Base-by-base conservation (phyloP, 2,329 filamentous ascomycete genomes). In the Ambrosiella cleistominuta region DNA sequence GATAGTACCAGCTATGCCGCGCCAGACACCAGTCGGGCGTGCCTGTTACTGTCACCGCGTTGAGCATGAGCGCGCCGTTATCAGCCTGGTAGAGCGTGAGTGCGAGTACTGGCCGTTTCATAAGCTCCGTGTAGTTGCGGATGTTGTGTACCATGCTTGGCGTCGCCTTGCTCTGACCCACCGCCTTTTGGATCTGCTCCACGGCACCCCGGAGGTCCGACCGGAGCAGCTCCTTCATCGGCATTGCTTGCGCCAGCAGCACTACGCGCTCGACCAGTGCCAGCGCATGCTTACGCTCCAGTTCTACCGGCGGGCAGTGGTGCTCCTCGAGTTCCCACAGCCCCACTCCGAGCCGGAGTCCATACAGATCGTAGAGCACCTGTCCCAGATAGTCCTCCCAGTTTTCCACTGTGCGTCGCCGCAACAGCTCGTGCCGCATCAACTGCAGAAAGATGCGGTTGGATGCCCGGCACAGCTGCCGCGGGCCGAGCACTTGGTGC, bases 391-490 rank as follows among this genome's bases (percentile, higher is more conserved):
- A 90, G 63, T 84, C 82, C 65, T 95, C 89, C 74, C 86, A 89
- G 63, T 87, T 87, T 59, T 90, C 83, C 37, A 90, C 79, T 55
- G 85, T 80, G 62, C 82, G 80, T 64, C 91, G 76, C 54, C 82
- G 81, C 35, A 95, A 75, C 51, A 97, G 75, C 66, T 98, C 93
- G 5, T 86, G 78, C 59, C 90, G 91, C 73, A 93, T 85, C 68
- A 96, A 79, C 66, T 89, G 90, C 35, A 97, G 75, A 70, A 98
- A 93, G 15, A 88, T 80, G 66, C 93, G 91, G 66, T 89, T 88
- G 0, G 88, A 87, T 2, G 80, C 76, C 65, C 88, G 91, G 75
- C 90, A 97, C 68, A 85, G 86, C 62, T 85, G 85, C 61, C 93
- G 85, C 56, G 90, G 74, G 1, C 93, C 93, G 40, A 96, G 73